phyloP scores from a whole-genome alignment of 73 alveolate genomes.

The Paramecium primaurelia region DNA sequence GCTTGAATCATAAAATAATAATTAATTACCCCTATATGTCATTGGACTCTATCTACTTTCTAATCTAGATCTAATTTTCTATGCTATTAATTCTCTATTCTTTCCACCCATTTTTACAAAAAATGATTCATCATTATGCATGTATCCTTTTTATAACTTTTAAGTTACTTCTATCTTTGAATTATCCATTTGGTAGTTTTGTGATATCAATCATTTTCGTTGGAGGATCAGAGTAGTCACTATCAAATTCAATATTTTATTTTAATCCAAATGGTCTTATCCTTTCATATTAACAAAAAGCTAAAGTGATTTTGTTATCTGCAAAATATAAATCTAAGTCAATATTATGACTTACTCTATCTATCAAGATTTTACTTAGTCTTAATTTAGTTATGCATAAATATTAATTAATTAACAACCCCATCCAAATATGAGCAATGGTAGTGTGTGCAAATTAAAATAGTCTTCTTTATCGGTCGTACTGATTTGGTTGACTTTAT shows the following conservation, averaged over 20 bases:
- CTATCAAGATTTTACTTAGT: background rate
- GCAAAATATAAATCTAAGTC: background rate
- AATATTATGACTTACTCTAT: background rate
- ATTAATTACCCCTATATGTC: background rate
- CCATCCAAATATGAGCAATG: background rate
- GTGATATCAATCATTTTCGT: slow-evolving; percentile 18
- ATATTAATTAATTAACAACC: background rate
- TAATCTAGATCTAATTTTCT: background rate
- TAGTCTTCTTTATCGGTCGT: background rate
- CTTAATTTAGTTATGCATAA: background rate
- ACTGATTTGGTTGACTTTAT: background rate
- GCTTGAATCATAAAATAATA: background rate
- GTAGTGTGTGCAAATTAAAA: background rate
- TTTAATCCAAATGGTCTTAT: background rate
- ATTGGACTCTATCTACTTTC: background rate
- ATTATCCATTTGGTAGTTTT: slow-evolving; percentile 30
- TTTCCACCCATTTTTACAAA: slow-evolving; percentile 48
- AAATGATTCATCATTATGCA: slow-evolving; percentile 5
- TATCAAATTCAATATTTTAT: background rate
- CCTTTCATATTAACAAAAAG: background rate
- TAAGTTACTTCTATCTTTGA: background rate
- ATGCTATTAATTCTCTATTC: background rate
- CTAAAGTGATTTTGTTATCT: background rate
- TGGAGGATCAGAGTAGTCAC: slow-evolving; percentile 13
- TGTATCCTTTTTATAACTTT: background rate